phyloP scores from a whole-genome alignment of 306 rosid genomes.

The Prunus davidiana region DNA sequence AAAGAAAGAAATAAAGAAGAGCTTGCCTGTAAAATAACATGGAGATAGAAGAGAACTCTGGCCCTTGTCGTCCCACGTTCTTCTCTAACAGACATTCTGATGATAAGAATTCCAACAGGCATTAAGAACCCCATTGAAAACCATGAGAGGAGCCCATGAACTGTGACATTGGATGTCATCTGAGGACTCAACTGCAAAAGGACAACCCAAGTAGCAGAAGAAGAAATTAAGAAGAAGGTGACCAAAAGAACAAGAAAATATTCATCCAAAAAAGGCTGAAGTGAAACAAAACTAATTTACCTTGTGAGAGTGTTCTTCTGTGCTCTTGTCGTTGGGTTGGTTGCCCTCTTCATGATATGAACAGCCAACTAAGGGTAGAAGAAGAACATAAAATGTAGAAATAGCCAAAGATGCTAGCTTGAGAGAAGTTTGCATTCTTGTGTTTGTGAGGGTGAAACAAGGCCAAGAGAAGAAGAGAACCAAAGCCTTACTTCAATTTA shows the following conservation, averaged over 20 bases:
- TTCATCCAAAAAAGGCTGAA: not conserved
- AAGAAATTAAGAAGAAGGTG: not conserved
- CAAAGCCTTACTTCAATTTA: slow-evolving; percentile 1
- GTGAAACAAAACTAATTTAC: slow-evolving; percentile 28
- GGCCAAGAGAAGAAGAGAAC: slow-evolving; percentile 1
- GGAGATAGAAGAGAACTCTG: slow-evolving; percentile 71
- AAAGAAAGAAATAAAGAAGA: not conserved
- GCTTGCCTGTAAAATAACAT: slow-evolving; percentile 74
- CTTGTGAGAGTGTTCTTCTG: slow-evolving; percentile 36
- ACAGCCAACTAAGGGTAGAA: slow-evolving; percentile 55
- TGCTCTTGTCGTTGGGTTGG: slow-evolving; percentile 30
- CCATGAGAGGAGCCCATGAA: slow-evolving; percentile 91
- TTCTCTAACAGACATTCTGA: slow-evolving; percentile 54
- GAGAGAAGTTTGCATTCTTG: slow-evolving; percentile 49
- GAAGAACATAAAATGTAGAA: slow-evolving; percentile 36
- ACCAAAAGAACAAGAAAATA: not conserved
- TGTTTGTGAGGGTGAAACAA: slow-evolving; percentile 8
- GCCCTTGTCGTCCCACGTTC: slow-evolving; percentile 49
- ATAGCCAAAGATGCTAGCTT: slow-evolving; percentile 24
- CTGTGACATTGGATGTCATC: slow-evolving; percentile 51
- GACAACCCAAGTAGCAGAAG: not conserved
- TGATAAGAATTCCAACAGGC: slow-evolving; percentile 77
- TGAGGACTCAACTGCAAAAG: slow-evolving; percentile 53
- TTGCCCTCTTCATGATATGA: slow-evolving; percentile 39
- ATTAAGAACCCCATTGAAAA: slow-evolving; percentile 73